These are phyloP conservation scores for Mrakia frigida DNA, from an alignment of 768 basidiomycete genomes.

Conservation along the genomic window DNA sequence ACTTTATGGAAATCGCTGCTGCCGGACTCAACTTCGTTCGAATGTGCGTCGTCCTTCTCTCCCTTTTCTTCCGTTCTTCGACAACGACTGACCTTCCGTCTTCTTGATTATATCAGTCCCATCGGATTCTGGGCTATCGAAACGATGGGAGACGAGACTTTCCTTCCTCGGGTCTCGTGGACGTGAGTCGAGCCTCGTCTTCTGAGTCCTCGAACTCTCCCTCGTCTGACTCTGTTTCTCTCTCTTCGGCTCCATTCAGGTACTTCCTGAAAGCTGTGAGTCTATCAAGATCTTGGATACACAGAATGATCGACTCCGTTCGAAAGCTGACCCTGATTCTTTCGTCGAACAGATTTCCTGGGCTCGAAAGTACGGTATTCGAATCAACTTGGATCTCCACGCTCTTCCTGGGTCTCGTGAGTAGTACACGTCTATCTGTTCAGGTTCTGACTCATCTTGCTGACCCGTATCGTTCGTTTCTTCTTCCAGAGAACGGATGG, in stretches of 20 bases:
- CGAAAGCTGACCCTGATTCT: neutral
- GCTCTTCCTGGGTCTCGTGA: constrained; percentile 60
- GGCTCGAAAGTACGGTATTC: constrained; percentile 93
- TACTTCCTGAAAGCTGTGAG: constrained; percentile 76
- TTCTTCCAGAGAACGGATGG: constrained; percentile 68
- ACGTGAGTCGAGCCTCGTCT: constrained; percentile 43
- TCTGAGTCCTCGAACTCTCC: neutral
- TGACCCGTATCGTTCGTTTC: too few species aligned
- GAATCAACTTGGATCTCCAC: constrained; percentile 75
- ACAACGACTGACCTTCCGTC: neutral
- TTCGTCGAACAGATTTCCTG: constrained; percentile 55
- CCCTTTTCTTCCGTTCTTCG: neutral
- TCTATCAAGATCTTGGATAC: neutral
- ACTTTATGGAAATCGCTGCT: constrained; percentile 73
- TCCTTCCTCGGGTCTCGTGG: constrained; percentile 75
- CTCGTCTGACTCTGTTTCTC: neutral
- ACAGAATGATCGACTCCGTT: neutral
- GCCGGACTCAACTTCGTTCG: constrained; percentile 80
- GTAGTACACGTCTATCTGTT: neutral
- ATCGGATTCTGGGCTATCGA: constrained; percentile 92
- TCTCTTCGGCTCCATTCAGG: neutral
- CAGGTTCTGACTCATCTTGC: neutral
- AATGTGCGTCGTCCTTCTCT: constrained; percentile 38
- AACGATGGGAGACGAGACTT: constrained; percentile 69
- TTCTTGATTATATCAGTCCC: constrained; percentile 45